A percentile compares a stretch with the other conserved stretches of the same genome.
Conservation (phyloP, 352 stramenopile genomes). For the Pythium rhizo-oryzae region DNA sequence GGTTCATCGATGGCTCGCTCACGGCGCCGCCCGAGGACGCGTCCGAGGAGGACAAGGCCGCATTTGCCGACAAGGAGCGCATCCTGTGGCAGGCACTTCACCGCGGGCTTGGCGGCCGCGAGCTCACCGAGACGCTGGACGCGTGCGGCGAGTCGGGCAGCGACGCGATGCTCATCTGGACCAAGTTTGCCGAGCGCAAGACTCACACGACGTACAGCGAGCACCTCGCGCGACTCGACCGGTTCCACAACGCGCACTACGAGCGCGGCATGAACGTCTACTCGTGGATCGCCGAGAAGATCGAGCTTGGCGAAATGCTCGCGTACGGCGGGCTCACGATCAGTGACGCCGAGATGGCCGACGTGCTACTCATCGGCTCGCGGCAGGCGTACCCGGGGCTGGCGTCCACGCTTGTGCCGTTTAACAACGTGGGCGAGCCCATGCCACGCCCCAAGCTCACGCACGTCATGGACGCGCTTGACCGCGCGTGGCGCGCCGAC, state of each 20-base stretch:
- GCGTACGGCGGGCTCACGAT: slow-evolving; percentile 25
- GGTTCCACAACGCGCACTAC: slow-evolving; percentile 24
- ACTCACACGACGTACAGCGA: slow-evolving; percentile 26
- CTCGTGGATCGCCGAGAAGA: slow-evolving; percentile 28
- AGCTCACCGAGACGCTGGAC: slow-evolving; percentile 22
- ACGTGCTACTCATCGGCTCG: slow-evolving; percentile 24
- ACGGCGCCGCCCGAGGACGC: slow-evolving; percentile 14
- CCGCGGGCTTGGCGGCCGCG: slow-evolving; percentile 13
- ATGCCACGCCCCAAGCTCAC: slow-evolving; percentile 22
- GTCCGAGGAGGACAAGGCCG: slow-evolving; percentile 12
- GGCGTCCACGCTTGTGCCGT: slow-evolving; percentile 15
- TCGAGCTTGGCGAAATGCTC: slow-evolving; percentile 26
- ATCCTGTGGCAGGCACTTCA: slow-evolving; percentile 22
- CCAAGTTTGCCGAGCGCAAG: slow-evolving; percentile 19
- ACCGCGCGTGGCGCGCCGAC: slow-evolving; percentile 18
- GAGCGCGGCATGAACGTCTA: slow-evolving; percentile 28
- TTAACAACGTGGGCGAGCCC: slow-evolving; percentile 23
- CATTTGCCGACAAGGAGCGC: slow-evolving; percentile 19
- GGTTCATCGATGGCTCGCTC: slow-evolving; percentile 18
- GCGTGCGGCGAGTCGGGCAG: slow-evolving; percentile 2
- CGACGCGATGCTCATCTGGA: slow-evolving; percentile 19
- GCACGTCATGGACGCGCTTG: slow-evolving; percentile 23
- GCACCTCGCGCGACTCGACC: slow-evolving; percentile 22
- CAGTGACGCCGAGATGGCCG: slow-evolving; percentile 25
- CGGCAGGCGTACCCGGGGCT: slow-evolving; percentile 18